Evolutionary conservation across 1,139 yeast genomes (phyloP).

Genomic region (Debaryomyces singareniensis): DNA sequence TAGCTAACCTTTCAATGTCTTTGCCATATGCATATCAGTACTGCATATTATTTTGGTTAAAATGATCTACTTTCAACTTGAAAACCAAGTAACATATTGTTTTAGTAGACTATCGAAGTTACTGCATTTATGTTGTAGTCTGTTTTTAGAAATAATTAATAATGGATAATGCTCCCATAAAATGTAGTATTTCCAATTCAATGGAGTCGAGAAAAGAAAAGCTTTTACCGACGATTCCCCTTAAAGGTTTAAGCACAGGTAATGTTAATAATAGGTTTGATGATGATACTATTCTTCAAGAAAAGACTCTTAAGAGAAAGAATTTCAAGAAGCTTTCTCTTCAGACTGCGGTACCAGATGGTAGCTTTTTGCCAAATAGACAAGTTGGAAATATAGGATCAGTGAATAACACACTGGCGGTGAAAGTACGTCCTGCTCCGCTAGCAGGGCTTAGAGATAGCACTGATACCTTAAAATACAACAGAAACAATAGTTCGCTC

Average conservation of each 20-base stretch:
- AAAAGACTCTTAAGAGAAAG: slow-evolving; percentile 63
- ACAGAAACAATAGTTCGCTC: slow-evolving; percentile 17
- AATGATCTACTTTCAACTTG: no score
- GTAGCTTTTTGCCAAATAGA: not conserved
- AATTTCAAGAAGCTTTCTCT: slow-evolving; percentile 69
- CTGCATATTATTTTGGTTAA: no score
- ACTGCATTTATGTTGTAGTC: no score
- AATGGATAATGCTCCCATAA: slow-evolving; percentile 21
- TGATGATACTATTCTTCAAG: slow-evolving; percentile 25
- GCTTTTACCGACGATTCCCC: slow-evolving; percentile 36
- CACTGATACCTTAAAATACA: slow-evolving; percentile 3
- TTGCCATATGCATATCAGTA: no score
- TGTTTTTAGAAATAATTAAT: no score
- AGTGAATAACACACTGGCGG: not conserved
- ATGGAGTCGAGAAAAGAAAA: slow-evolving; percentile 26
- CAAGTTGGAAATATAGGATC: not conserved
- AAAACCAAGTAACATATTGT: no score
- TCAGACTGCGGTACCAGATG: slow-evolving; percentile 11
- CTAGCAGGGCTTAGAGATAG: slow-evolving; percentile 3
- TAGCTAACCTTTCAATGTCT: no score
- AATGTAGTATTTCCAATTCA: slow-evolving; percentile 22
- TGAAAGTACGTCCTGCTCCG: not conserved
- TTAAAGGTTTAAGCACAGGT: no score
- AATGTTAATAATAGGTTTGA: no score
- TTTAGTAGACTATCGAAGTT: no score